A percentile compares a stretch with the other conserved stretches of the same genome.
Conservation (phyloP, 768 basidiomycete species). For the Leccinum incarnatum region DNA sequence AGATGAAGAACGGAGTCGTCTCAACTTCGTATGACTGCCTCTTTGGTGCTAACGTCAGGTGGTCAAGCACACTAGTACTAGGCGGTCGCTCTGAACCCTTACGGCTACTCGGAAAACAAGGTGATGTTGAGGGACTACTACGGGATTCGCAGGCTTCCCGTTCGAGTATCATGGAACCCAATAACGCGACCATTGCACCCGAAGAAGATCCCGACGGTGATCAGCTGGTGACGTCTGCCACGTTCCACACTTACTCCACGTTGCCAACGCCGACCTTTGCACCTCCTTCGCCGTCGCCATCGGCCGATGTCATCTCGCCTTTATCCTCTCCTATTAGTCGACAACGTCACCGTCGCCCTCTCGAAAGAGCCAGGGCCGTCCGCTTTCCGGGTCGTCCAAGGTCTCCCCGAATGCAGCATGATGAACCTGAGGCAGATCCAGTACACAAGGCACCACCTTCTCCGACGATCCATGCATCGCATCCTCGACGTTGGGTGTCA, state of each 20-base stretch:
- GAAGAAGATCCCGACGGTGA: constrained; percentile 21
- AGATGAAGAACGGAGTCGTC: neutral
- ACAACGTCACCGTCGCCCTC: constrained; percentile 29
- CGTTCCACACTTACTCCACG: constrained; percentile 27
- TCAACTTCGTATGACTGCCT: neutral
- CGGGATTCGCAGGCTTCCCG: constrained; percentile 17
- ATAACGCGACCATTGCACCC: constrained; percentile 6
- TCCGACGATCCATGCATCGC: constrained; percentile 1
- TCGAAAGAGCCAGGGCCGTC: constrained; percentile 33
- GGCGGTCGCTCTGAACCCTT: neutral
- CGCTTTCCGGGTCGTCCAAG: constrained; percentile 26
- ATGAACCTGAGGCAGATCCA: constrained; percentile 12
- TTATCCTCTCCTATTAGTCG: constrained; percentile 18
- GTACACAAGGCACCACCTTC: constrained; percentile 4
- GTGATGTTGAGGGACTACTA: neutral
- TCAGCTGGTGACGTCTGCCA: constrained; percentile 12
- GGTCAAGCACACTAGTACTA: neutral
- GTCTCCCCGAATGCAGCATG: constrained; percentile 23
- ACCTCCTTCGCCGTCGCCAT: constrained; percentile 30
- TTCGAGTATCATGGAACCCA: constrained; percentile 13
- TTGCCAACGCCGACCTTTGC: constrained; percentile 27
- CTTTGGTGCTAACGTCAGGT: neutral
- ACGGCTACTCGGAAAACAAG: constrained; percentile 1
- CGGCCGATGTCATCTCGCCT: constrained; percentile 23
- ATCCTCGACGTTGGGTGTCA: constrained; percentile 15